Evolutionary conservation across 495 filamentous ascomycete species (phyloP).

Genomic region (Amorphotheca resinae): DNA sequence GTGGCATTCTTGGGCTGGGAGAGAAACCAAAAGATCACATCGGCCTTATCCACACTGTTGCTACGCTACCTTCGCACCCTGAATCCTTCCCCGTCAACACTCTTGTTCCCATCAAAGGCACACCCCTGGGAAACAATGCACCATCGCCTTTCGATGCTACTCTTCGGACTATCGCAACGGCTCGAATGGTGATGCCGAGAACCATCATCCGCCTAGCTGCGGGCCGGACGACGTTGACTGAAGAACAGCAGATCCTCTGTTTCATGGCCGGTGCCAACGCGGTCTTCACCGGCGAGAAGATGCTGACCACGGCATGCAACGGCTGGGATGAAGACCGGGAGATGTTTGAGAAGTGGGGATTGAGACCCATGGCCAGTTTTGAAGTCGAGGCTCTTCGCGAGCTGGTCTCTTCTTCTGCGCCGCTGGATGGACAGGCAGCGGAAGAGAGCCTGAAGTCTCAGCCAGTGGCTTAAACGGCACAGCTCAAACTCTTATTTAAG

Average conservation of each 20-base stretch:
- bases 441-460: slow-evolving; percentile 1
- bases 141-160: slow-evolving; percentile 55
- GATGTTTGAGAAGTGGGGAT: slow-evolving; percentile 69
- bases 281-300: slow-evolving; percentile 83
- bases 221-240: slow-evolving; percentile 60
- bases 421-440: slow-evolving; percentile 1
- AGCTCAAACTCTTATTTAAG: no score
- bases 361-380: slow-evolving; percentile 54
- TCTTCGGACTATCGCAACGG: slow-evolving; percentile 67
- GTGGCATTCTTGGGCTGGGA: slow-evolving; percentile 69
- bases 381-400: slow-evolving; percentile 21
- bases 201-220: slow-evolving; percentile 77
- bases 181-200: slow-evolving; percentile 61
- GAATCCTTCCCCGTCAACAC: slow-evolving; percentile 81
- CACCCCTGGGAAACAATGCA: slow-evolving; percentile 59
- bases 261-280: slow-evolving; percentile 82
- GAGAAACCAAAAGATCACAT: slow-evolving; percentile 65
- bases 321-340: slow-evolving; percentile 75
- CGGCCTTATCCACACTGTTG: slow-evolving; percentile 64
- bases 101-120: slow-evolving; percentile 75
- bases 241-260: slow-evolving; percentile 74
- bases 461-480: neutral
- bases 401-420: slow-evolving; percentile 8
- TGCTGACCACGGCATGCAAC: slow-evolving; percentile 79
- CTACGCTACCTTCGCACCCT: slow-evolving; percentile 62